A percentile compares a stretch with the other conserved stretches of the same genome.
Conservation (phyloP, 202 grass and related monocot genomes). For the Zoysia matrella region DNA sequence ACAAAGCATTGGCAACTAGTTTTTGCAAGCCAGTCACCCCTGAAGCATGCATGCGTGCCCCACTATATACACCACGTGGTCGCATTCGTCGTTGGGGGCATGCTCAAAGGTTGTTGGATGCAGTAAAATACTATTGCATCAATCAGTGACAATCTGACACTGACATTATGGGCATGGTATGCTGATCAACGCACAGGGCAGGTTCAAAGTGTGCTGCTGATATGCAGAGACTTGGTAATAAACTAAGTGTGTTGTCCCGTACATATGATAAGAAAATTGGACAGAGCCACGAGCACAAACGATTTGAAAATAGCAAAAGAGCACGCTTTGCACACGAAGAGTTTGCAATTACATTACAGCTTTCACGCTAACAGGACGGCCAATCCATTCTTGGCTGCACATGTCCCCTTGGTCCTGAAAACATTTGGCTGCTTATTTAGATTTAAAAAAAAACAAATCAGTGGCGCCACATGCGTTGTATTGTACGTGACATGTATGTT, state of each 20-base stretch:
- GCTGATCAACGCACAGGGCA: neutral
- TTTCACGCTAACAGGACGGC: constrained; percentile 1
- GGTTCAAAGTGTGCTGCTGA: constrained; percentile 7
- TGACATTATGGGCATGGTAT: too few species aligned
- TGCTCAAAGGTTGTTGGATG: neutral
- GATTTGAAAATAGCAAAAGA: constrained; percentile 29
- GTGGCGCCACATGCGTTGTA: neutral
- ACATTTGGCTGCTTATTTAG: neutral
- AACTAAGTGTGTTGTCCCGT: neutral
- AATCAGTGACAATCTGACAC: neutral
- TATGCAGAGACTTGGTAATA: neutral
- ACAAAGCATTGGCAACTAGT: neutral
- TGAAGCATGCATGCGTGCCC: neutral
- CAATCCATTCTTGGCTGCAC: neutral
- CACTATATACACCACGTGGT: neutral
- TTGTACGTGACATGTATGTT: neutral
- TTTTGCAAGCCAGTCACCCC: neutral
- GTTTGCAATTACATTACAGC: neutral
- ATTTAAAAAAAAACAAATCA: too few species aligned
- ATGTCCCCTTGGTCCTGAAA: neutral
- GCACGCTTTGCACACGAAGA: constrained; percentile 15
- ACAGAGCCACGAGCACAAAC: constrained; percentile 8
- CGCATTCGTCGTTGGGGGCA: neutral
- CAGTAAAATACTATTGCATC: neutral
- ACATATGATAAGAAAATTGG: neutral